Evolutionary conservation across 83 land plant species (phyloP), one percentile per base, ranked within the genome.

Genomic region (Picea abies): DNA sequence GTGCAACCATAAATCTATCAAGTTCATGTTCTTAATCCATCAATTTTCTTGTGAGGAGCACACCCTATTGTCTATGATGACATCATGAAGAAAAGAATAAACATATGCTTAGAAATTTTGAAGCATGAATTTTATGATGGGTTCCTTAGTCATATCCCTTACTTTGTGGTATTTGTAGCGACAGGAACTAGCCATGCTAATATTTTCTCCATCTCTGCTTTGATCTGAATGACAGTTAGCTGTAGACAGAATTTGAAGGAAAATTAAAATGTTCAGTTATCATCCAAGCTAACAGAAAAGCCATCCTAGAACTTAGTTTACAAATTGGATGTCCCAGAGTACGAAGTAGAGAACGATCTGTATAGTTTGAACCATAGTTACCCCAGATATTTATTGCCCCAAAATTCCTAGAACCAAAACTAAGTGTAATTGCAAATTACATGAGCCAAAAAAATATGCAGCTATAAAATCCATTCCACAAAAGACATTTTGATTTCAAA

Each of bases 101-200:
- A 75, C 15, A 49, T 11, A 47, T 22, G 12, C 49, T 71, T 37
- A 0, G 1, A 71, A 35, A 75, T 22, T 47, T 22, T 47, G 15
- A 10, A 29, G 11, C 78, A 22, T 7, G 58, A 75, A 25, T 75
- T 22, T 10, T n/a, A 75, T 16, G 39, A 71, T 71, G 49, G 78
- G 52, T 20, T 11, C 23, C 12, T 32, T n/a, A 66, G 26, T 66
- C 9, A 0, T n/a, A 66, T 66, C 52, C 32, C 69, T 77, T 90
- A 97, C 99, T 91, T 96, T 85, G 97, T 93, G 64, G 99, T 97
- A 85, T 96, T 94, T 22, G 89, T 83, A 61, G 98, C 99, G 66
- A 97, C 90, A 26, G 97, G 98, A 64, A 94, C 99, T 71, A 97
- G 94, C 99, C 99, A 97, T 17, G 85, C 89, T 86, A 97, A 79